Conservation (phyloP, 1,139 yeast species). For the Candida sojae region DNA sequence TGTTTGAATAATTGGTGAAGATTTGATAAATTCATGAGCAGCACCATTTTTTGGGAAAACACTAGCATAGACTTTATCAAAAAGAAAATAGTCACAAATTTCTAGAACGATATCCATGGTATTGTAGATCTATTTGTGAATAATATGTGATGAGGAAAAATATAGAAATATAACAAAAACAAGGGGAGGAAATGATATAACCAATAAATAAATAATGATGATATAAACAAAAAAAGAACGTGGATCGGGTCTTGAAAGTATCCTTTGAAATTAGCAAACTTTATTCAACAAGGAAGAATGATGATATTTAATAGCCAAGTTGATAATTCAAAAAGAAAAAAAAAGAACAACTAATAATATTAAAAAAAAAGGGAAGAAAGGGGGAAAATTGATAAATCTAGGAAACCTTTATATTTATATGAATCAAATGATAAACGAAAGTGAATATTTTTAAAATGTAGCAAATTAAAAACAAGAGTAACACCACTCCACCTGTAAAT, state of each 20-base stretch:
- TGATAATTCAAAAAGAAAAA: no score
- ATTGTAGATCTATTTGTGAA: background rate
- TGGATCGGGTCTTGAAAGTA: no score
- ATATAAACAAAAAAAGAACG: no score
- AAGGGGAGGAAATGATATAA: background rate
- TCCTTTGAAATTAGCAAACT: no score
- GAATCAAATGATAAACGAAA: no score
- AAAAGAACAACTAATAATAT: no score
- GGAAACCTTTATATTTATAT: no score
- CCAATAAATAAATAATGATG: no score
- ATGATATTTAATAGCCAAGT: no score
- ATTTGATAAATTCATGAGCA: conserved; percentile 18
- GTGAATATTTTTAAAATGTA: background rate
- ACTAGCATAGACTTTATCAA: conserved; percentile 72
- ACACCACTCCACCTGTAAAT: background rate
- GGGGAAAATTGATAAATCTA: no score
- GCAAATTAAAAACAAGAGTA: background rate
- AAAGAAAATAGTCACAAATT: conserved; percentile 64
- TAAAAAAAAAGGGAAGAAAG: no score
- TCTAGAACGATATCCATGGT: conserved; percentile 90
- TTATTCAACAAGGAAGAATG: no score
- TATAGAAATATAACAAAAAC: background rate
- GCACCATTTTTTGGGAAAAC: conserved; percentile 37
- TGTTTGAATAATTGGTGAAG: conserved; percentile 8
- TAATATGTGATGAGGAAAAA: background rate